A percentile compares a stretch with the other conserved stretches of the same genome.
These are phyloP conservation scores for Trypanosoma theileri DNA, from an alignment of 208 protist species.

Conservation along the genomic window DNA sequence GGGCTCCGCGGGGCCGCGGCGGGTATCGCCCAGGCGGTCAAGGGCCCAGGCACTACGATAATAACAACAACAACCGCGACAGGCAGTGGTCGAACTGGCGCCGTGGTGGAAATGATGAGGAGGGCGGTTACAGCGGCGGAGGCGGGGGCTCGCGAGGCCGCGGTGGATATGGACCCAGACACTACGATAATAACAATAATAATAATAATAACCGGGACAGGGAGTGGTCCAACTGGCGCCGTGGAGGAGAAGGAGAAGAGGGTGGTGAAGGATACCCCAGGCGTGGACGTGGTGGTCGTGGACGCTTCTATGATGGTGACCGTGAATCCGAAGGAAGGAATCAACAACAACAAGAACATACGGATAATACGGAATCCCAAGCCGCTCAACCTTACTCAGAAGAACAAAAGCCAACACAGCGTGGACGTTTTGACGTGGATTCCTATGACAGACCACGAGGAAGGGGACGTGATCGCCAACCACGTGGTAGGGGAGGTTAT, in stretches of 20 bases:
- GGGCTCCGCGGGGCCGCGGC: constrained; percentile 12
- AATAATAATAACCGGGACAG: not conserved
- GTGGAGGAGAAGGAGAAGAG: not conserved
- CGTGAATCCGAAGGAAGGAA: not conserved
- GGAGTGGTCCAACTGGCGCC: not conserved
- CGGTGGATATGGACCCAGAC: not conserved
- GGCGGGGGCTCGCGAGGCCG: not conserved
- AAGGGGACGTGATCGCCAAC: not conserved
- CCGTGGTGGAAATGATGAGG: constrained; percentile 23
- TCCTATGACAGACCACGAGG: constrained; percentile 17
- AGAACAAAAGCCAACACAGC: constrained; percentile 1
- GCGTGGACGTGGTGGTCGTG: constrained; percentile 27
- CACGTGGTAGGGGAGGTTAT: constrained; percentile 20
- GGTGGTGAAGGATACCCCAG: constrained; percentile 13
- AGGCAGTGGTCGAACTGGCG: constrained; percentile 11
- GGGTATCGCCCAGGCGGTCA: constrained; percentile 24
- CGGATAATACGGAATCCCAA: not conserved
- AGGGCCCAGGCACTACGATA: constrained; percentile 23
- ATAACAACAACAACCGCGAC: constrained; percentile 9
- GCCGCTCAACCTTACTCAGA: not conserved
- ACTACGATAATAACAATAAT: not conserved
- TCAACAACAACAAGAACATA: not conserved
- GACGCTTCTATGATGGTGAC: constrained; percentile 25
- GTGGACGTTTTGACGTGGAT: constrained; percentile 16
- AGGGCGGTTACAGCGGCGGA: constrained; percentile 18